phyloP scores from a whole-genome alignment of 768 basidiomycete genomes.

The Pleurotus pulmonarius region DNA sequence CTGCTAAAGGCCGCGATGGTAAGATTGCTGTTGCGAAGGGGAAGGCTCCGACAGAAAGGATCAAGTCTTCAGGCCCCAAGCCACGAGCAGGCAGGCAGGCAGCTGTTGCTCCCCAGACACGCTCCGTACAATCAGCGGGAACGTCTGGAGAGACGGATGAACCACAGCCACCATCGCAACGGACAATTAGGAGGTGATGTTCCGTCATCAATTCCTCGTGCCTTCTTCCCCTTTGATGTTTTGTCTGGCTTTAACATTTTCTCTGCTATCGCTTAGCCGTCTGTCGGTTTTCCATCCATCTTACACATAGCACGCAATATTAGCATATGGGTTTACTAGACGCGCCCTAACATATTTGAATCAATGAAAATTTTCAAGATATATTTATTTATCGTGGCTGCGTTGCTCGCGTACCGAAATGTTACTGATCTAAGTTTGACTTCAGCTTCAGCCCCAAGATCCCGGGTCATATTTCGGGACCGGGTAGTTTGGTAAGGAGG shows the following conservation, averaged over 20 bases:
- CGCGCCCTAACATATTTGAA: no score
- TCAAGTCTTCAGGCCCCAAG: not conserved
- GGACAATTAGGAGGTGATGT: conserved; percentile 2
- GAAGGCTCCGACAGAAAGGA: not conserved
- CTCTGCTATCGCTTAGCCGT: no score
- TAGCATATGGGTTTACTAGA: no score
- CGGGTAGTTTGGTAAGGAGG: no score
- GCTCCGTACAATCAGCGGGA: not conserved
- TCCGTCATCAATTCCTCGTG: not conserved
- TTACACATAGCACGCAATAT: no score
- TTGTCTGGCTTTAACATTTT: not conserved
- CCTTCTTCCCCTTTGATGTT: not conserved
- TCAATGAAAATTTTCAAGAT: no score
- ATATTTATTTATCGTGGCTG: no score
- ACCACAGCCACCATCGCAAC: not conserved
- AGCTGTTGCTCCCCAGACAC: not conserved
- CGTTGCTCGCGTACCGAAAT: no score
- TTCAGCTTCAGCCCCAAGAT: no score
- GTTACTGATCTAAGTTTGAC: no score
- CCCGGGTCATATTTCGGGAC: no score
- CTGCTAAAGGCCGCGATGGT: not conserved
- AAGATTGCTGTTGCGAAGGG: not conserved
- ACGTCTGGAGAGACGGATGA: not conserved
- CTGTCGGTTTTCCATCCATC: no score
- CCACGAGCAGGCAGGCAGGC: conserved; percentile 3